Conservation (phyloP, 257 asterid species). For the Henckelia pumila region DNA sequence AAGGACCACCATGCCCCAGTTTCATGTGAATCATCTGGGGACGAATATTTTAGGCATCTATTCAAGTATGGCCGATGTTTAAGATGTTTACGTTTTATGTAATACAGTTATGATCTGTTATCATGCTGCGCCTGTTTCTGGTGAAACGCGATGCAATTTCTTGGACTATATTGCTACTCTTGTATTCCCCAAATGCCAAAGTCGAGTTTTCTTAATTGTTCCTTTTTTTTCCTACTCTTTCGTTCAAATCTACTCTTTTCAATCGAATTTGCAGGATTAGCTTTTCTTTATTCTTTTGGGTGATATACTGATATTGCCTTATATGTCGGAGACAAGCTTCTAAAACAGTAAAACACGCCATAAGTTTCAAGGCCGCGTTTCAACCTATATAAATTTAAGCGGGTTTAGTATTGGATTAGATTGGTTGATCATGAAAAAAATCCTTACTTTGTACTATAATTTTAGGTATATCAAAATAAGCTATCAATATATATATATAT, state of each 20-base stretch:
- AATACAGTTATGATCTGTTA: constrained; percentile 6
- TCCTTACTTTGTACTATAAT: too few relatives aligned
- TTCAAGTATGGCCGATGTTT: constrained; percentile 8
- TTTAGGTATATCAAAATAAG: too few relatives aligned
- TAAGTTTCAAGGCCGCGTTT: too few relatives aligned
- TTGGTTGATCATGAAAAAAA: too few relatives aligned
- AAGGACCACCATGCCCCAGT: constrained; percentile 81
- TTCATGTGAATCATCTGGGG: constrained; percentile 51
- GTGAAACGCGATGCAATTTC: background rate
- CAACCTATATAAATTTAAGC: too few relatives aligned
- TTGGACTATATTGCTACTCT: background rate
- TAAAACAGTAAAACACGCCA: too few relatives aligned
- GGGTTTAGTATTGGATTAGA: too few relatives aligned
- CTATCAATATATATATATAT: too few relatives aligned
- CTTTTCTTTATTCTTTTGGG: background rate
- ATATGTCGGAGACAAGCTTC: too few relatives aligned
- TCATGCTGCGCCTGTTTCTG: background rate
- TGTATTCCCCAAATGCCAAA: background rate
- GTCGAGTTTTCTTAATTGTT: background rate
- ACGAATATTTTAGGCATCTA: constrained; percentile 17
- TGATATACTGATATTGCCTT: too few relatives aligned
- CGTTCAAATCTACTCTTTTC: background rate
- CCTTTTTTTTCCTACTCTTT: background rate
- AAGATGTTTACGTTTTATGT: constrained; percentile 4
- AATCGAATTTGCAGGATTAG: background rate